Conservation (phyloP, 768 basidiomycete species). For the Lanmaoa rubissima region DNA sequence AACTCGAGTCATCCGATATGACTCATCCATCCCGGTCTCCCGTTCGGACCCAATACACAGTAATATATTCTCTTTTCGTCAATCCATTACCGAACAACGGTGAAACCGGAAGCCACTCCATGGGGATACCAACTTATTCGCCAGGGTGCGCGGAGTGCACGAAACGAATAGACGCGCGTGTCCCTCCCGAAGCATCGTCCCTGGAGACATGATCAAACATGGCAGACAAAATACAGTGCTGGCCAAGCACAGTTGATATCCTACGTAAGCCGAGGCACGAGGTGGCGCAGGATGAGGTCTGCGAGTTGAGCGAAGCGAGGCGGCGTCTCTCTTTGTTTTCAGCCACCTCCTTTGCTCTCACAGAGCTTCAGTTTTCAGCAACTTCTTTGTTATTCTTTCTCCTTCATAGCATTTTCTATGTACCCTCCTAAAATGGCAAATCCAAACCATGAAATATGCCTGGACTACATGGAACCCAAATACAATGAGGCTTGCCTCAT, state of each 20-base stretch:
- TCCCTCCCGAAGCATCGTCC: not conserved
- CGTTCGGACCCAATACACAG: too few relatives aligned
- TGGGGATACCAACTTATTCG: not conserved
- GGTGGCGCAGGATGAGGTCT: not conserved
- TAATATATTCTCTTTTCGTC: too few relatives aligned
- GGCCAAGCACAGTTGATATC: not conserved
- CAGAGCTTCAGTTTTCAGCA: not conserved
- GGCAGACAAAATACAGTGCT: too few relatives aligned
- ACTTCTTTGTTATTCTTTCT: too few relatives aligned
- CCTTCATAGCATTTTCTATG: too few relatives aligned
- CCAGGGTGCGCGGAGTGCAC: too few relatives aligned
- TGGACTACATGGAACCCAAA: not conserved
- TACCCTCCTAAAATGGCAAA: not conserved
- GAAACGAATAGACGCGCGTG: not conserved
- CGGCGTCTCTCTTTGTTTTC: not conserved
- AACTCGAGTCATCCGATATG: too few relatives aligned
- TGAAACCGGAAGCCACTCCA: too few relatives aligned
- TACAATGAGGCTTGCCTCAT: not conserved
- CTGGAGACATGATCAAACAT: not conserved
- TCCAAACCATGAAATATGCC: not conserved
- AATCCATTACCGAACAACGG: too few relatives aligned
- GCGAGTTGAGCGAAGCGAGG: not conserved
- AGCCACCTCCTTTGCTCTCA: not conserved
- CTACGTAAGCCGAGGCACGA: not conserved
- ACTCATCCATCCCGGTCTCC: too few relatives aligned